Evolutionary conservation across 768 basidiomycete genomes (phyloP), one percentile per base, ranked within the genome.

Genomic region (Auriculariales sp.): DNA sequence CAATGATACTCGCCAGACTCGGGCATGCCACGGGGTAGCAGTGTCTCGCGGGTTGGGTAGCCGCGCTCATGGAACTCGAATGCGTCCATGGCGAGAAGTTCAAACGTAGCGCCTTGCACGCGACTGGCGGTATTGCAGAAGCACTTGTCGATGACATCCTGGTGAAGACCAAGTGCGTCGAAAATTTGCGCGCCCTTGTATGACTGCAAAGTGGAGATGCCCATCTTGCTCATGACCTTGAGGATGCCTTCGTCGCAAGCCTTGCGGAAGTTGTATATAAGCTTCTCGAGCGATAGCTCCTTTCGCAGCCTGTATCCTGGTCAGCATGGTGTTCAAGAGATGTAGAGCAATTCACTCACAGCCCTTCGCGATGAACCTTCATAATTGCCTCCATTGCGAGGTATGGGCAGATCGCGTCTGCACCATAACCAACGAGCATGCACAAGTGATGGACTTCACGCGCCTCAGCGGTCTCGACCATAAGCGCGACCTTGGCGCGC

Each of bases 181-280:
- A 99, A 99, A 53, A 98, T 97, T 69, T 98, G 94, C 17, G 94
- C 95, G 32, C 92, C 94, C 64, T 98, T 98, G 77, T 99, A 99
- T 3, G 92, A 95, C 54, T 92, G 88, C 25, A 99, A 72, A 15
- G 92, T 95, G 4, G 91, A 95, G 54, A 99, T 97, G 58, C 95
- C 95, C 94, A 98, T 97, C 71, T 99, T 98, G 49, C 89, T 92
- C 86, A 98, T 93, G 55, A 98, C 93, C 70, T 99, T 99, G 62
- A 98, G 79, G 54, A 98, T 90, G 49, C 95, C 95, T 62, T 92
- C 86, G 65, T 95, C 86, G 49, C 85, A 72, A 4, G 95, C 97
- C 51, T 77, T 67, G 52, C 79, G 81, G 63, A 92, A 99, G 67
- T 94, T 91, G 42, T 70, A 66, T 65, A 90, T 77, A 48, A 98